Conservation (phyloP, 2,329 filamentous ascomycete species). For the Aspergillus texensis region DNA sequence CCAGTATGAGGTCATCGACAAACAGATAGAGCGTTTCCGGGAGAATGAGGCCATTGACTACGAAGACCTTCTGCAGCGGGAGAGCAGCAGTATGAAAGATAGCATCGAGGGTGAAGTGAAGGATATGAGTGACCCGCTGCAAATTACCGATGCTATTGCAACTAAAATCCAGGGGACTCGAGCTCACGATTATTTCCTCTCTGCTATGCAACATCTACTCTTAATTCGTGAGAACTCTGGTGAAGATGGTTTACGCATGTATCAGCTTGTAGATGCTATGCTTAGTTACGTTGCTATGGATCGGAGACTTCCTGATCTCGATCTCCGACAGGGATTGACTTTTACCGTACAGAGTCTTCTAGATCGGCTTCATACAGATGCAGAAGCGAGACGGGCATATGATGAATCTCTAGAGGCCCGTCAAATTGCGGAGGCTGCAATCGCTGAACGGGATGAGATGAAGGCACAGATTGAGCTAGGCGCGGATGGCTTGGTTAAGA, state of each 20-base stretch:
- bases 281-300: slow-evolving; percentile 99
- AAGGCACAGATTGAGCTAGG: slow-evolving; percentile 83
- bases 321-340: slow-evolving; percentile 95
- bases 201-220: slow-evolving; percentile 90
- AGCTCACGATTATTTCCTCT: slow-evolving; percentile 93
- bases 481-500: slow-evolving; percentile 89
- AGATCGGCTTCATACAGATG: slow-evolving; percentile 95
- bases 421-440: slow-evolving; percentile 91
- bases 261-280: slow-evolving; percentile 98
- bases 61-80: slow-evolving; percentile 90
- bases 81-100: slow-evolving; percentile 88
- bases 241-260: slow-evolving; percentile 91
- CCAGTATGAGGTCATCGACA: slow-evolving; percentile 97
- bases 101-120: slow-evolving; percentile 82
- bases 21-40: slow-evolving; percentile 92
- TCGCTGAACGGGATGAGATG: slow-evolving; percentile 96
- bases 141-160: slow-evolving; percentile 94
- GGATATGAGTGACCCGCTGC: slow-evolving; percentile 87
- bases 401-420: slow-evolving; percentile 90
- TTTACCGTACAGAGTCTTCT: slow-evolving; percentile 95
- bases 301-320: slow-evolving; percentile 89
- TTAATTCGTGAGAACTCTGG: slow-evolving; percentile 89
- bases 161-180: slow-evolving; percentile 79
- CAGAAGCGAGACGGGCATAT: slow-evolving; percentile 85
- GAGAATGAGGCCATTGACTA: slow-evolving; percentile 97